These are phyloP conservation scores for Parasarocladium wereldwijsianum DNA, from an alignment of 2,329 filamentous ascomycete genomes.

Conservation along the genomic window DNA sequence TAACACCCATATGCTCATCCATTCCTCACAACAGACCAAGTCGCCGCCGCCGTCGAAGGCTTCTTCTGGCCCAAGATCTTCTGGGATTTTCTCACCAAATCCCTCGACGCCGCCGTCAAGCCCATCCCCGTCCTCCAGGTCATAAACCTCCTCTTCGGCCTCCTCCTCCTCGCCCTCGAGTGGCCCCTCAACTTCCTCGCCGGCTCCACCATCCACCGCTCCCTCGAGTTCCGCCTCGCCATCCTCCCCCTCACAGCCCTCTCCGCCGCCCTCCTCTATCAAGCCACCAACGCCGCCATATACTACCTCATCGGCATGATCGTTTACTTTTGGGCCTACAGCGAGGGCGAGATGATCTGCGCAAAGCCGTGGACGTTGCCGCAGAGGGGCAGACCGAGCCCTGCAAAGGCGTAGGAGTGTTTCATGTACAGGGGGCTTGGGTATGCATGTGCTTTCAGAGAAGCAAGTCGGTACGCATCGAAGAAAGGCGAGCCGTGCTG, in stretches of 20 bases:
- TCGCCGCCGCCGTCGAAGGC: conserved; percentile 65
- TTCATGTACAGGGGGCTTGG: too few species aligned
- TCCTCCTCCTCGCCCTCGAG: conserved; percentile 73
- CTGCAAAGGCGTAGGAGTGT: conserved; percentile 6
- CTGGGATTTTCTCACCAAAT: conserved; percentile 90
- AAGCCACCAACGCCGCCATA: conserved; percentile 78
- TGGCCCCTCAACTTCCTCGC: conserved; percentile 74
- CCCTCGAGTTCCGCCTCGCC: conserved; percentile 72
- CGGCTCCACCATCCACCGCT: conserved; percentile 66
- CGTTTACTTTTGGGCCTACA: conserved; percentile 95
- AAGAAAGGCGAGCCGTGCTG: too few species aligned
- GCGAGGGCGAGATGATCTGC: conserved; percentile 74
- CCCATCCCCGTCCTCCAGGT: conserved; percentile 81
- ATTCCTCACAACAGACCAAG: conserved; percentile 51
- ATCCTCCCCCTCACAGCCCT: conserved; percentile 68
- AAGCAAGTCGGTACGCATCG: too few species aligned
- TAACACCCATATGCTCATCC: conserved; percentile 12
- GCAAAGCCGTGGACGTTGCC: conserved; percentile 57
- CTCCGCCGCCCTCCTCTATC: conserved; percentile 67
- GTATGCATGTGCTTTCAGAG: too few species aligned
- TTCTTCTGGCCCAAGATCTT: conserved; percentile 99
- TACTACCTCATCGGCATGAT: conserved; percentile 80
- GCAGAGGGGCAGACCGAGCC: conserved; percentile 24
- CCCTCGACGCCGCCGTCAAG: conserved; percentile 72
- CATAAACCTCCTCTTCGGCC: conserved; percentile 71